Conservation (phyloP, 2,329 filamentous ascomycete species). For the Exophiala oligosperma region DNA sequence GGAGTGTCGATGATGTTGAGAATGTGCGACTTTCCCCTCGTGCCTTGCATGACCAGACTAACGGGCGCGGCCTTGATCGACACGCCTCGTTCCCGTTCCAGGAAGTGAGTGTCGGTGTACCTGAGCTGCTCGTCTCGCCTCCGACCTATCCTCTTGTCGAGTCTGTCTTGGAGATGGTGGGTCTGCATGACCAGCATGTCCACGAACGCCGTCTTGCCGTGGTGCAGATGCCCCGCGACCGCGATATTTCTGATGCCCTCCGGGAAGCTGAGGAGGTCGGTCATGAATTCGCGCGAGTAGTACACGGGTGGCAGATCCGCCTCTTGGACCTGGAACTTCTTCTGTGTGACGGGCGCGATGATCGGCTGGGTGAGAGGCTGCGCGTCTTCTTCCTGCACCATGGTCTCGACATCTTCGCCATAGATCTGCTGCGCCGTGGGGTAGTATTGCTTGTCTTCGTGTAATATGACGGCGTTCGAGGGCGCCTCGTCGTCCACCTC, state of each 20-base stretch:
- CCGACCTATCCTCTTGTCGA: constrained; percentile 79
- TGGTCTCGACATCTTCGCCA: constrained; percentile 87
- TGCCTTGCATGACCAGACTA: constrained; percentile 85
- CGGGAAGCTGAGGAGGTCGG: constrained; percentile 92
- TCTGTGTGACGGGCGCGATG: constrained; percentile 86
- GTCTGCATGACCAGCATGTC: constrained; percentile 97
- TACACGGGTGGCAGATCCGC: constrained; percentile 83
- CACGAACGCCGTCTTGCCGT: constrained; percentile 97
- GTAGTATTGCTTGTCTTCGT: constrained; percentile 99
- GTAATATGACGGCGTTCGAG: constrained; percentile 94
- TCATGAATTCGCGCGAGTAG: constrained; percentile 89
- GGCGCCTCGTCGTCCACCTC: constrained; percentile 88
- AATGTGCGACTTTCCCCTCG: constrained; percentile 90
- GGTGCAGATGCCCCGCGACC: constrained; percentile 88
- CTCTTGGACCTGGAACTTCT: constrained; percentile 95
- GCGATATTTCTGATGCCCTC: constrained; percentile 93
- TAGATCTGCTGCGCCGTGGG: constrained; percentile 97
- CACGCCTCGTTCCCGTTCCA: constrained; percentile 85
- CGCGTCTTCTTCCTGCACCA: constrained; percentile 96
- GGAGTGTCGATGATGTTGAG: constrained; percentile 95
- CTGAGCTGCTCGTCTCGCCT: constrained; percentile 85
- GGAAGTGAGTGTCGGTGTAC: constrained; percentile 88
- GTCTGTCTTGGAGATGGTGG: constrained; percentile 76
- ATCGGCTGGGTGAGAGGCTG: constrained; percentile 91
- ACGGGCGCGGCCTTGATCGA: constrained; percentile 94